These are phyloP conservation scores for Pulveroboletus sp. DNA, from an alignment of 768 basidiomycete species.

Conservation along the genomic window DNA sequence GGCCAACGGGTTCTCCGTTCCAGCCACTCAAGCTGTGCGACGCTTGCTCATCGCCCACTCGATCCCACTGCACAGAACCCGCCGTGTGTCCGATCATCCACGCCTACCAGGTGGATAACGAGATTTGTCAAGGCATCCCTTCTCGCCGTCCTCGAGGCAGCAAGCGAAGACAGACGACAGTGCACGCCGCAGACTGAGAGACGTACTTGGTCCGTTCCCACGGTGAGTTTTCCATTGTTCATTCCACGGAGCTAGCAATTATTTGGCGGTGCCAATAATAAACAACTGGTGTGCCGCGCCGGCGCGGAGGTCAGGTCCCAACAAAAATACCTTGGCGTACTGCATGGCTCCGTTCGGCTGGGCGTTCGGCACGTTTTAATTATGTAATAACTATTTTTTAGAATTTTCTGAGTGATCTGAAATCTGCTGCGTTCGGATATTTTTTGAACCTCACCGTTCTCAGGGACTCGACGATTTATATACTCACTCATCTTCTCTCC, in stretches of 20 bases:
- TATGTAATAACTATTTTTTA: conserved; percentile 14
- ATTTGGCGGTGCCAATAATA: conserved; percentile 29
- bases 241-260: conserved; percentile 20
- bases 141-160: conserved; percentile 31
- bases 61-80: conserved; percentile 9
- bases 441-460: conserved; percentile 15
- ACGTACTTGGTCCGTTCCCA: conserved; percentile 18
- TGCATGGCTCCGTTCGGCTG: conserved; percentile 21
- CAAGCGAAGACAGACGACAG: conserved; percentile 28
- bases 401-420: conserved; percentile 5
- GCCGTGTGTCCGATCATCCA: conserved; percentile 18
- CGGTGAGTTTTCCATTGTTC: conserved; percentile 33
- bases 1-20: background rate
- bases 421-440: conserved; percentile 12
- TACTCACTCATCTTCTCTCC: conserved; percentile 12
- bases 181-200: conserved; percentile 14
- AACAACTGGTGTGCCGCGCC: conserved; percentile 23
- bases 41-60: conserved; percentile 1
- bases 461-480: conserved; percentile 22
- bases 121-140: conserved; percentile 18
- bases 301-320: conserved; percentile 20
- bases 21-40: conserved; percentile 4
- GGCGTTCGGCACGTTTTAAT: conserved; percentile 24
- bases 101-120: conserved; percentile 19
- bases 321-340: conserved; percentile 13